Evolutionary conservation across 2,329 filamentous ascomycete genomes (phyloP), one percentile per base, ranked within the genome.

Genomic region (Byssoonygena ceratinophila): DNA sequence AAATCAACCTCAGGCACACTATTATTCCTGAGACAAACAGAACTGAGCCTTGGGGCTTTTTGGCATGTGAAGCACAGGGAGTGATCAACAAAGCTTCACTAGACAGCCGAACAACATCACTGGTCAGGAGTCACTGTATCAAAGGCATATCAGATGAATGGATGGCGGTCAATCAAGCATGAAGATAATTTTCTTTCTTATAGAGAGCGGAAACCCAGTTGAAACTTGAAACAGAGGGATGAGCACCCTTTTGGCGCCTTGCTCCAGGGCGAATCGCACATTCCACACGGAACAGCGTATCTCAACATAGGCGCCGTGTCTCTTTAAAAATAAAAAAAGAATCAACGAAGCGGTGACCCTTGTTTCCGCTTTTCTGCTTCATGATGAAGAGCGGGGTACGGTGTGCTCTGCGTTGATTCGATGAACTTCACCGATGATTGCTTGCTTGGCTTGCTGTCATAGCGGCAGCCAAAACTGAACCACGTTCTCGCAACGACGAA

Each of bases 161-260:
- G 41, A 29, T 8, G 20, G 14, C 9, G 16, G 49, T 45, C 20
- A 44, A 44, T 44, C 39, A 44, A 20, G 18, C 39, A 29, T 4
- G n/a, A 20, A 9, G 29, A 14, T n/a, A 36, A 11, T 14, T 27
- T 39, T 9, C 22, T 34, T 43, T 34, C 31, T 39, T 34, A 32
- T 43, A 32, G 8, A 25, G 18, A 36, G 31, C 31, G 39, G 39
- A 51, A 34, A 25, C 40, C 12, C 32, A 34, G 48, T 43, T 36
- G 39, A 51, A 45, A 51, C 49, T 43, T 36, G 39, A 51, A 45
- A 51, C 49, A 18, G 49, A 45, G 14, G 49, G 36, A 45, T 51
- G 49, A 44, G 41, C 39, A 51, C 29, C 29, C 22, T 32, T 49
- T 22, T 37, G 29, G 39, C 31, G 40, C 29, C 43, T 51, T 29